Evolutionary conservation across 2,329 filamentous ascomycete species (phyloP).

Genomic region (Aspergillus calidoustus): DNA sequence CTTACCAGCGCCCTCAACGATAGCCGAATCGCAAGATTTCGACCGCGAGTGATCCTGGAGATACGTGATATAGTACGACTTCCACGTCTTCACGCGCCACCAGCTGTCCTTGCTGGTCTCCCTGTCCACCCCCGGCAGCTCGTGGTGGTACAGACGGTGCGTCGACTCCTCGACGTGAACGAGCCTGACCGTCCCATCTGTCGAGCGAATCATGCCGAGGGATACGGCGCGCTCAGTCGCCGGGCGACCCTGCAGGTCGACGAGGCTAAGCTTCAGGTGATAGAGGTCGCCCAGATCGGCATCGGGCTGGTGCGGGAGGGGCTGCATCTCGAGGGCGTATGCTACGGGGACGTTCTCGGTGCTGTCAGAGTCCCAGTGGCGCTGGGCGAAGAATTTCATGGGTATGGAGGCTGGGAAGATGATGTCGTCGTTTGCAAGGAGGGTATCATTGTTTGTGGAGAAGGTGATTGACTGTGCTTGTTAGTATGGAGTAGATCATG

Average conservation of each 20-base stretch:
- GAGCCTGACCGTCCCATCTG: conserved; percentile 32
- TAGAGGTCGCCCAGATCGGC: conserved; percentile 24
- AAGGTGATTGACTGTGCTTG: conserved; percentile 31
- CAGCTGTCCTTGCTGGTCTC: background rate
- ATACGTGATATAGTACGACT: conserved; percentile 26
- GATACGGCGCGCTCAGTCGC: conserved; percentile 35
- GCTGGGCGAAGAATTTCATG: conserved; percentile 33
- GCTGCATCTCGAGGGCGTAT: conserved; percentile 32
- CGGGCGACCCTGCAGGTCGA: conserved; percentile 30
- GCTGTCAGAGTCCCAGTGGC: conserved; percentile 22
- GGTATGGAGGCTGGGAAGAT: conserved; percentile 35
- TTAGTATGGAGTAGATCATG: conserved; percentile 9
- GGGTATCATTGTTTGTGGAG: conserved; percentile 31
- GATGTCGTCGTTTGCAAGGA: conserved; percentile 34
- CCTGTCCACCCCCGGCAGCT: background rate
- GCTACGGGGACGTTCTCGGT: conserved; percentile 24
- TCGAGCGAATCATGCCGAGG: conserved; percentile 33
- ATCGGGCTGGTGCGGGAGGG: conserved; percentile 25
- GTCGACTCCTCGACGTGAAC: conserved; percentile 32
- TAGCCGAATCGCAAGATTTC: background rate
- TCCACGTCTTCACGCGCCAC: conserved; percentile 33
- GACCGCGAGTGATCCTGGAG: conserved; percentile 13
- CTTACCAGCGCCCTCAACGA: background rate
- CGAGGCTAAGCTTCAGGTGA: conserved; percentile 29
- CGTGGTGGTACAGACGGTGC: conserved; percentile 8